A percentile compares a stretch with the other conserved stretches of the same genome.
These are phyloP conservation scores for Pterocarpus santalinus DNA, from an alignment of 306 rosid species.

Conservation along the genomic window DNA sequence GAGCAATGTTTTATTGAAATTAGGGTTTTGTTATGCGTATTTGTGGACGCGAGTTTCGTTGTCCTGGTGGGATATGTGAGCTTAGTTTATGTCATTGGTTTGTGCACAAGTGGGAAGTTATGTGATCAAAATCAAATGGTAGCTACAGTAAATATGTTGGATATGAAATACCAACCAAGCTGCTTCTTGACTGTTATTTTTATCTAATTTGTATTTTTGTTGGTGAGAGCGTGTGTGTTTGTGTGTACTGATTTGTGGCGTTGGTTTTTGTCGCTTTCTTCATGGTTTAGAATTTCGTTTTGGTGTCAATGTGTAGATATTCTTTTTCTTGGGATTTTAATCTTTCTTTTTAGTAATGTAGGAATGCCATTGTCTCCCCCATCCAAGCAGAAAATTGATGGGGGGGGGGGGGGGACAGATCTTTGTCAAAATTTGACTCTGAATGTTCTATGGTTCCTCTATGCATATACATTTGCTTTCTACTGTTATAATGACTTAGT, in stretches of 20 bases:
- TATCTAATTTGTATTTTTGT: neutral
- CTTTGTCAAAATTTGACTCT: neutral
- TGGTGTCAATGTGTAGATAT: neutral
- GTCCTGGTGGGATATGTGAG: neutral
- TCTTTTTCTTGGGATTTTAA: neutral
- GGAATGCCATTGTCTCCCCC: neutral
- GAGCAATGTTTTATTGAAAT: neutral
- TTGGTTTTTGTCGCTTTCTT: neutral
- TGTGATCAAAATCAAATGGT: too few species aligned
- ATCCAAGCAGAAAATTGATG: neutral
- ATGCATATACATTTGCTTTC: neutral
- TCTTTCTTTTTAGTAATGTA: neutral
- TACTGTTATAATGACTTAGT: constrained; percentile 14
- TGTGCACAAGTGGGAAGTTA: too few species aligned
- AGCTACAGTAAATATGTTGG: too few species aligned
- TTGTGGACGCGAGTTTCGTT: too few species aligned
- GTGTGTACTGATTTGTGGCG: neutral
- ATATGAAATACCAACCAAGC: too few species aligned
- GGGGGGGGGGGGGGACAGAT: too few species aligned
- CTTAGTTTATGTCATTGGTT: too few species aligned
- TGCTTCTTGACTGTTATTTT: constrained; percentile 20
- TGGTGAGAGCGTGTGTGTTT: neutral
- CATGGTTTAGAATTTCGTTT: too few species aligned
- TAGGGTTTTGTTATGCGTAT: neutral
- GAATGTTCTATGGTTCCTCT: constrained; percentile 23